A percentile compares a stretch with the other conserved stretches of the same genome.
Evolutionary conservation across 208 protist genomes (phyloP).

Genomic region (Trypanosoma conorhini): DNA sequence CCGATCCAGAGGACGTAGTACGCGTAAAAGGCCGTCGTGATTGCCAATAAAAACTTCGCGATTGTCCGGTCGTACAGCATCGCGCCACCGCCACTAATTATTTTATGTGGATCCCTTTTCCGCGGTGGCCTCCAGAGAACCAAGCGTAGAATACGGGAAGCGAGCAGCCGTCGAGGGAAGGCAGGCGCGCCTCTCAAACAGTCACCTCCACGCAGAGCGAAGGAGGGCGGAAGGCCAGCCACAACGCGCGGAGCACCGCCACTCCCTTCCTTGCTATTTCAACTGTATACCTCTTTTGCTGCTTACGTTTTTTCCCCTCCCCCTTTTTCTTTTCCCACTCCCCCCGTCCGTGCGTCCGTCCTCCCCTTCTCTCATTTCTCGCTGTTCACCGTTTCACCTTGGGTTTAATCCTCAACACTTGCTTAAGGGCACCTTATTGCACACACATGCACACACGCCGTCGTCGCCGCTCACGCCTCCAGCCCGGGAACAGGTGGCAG

Average conservation of each 20-base stretch:
- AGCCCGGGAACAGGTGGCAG: conserved; percentile 23
- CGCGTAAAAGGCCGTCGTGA: conserved; percentile 53
- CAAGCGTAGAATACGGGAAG: conserved; percentile 3
- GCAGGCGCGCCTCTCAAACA: neutral
- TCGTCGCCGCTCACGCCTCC: neutral
- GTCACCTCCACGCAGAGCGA: neutral
- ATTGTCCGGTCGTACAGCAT: conserved; percentile 80
- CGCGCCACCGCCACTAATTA: neutral
- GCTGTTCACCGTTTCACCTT: too few relatives aligned
- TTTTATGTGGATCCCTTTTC: neutral
- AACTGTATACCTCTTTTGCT: neutral
- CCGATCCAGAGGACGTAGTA: conserved; percentile 88
- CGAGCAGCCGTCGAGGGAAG: neutral
- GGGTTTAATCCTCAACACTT: too few relatives aligned
- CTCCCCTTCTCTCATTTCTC: neutral
- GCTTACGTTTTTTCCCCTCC: neutral
- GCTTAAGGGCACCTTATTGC: too few relatives aligned
- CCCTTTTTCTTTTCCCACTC: neutral
- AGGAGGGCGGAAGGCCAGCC: neutral
- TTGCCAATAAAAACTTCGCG: conserved; percentile 45
- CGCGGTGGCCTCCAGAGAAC: neutral
- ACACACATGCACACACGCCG: too few relatives aligned
- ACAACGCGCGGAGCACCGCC: neutral
- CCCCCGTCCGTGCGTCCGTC: neutral
- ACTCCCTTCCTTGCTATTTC: neutral